Base-by-base conservation (phyloP, 1,284 basidiomycete genomes). In the Inonotus hispidus region DNA sequence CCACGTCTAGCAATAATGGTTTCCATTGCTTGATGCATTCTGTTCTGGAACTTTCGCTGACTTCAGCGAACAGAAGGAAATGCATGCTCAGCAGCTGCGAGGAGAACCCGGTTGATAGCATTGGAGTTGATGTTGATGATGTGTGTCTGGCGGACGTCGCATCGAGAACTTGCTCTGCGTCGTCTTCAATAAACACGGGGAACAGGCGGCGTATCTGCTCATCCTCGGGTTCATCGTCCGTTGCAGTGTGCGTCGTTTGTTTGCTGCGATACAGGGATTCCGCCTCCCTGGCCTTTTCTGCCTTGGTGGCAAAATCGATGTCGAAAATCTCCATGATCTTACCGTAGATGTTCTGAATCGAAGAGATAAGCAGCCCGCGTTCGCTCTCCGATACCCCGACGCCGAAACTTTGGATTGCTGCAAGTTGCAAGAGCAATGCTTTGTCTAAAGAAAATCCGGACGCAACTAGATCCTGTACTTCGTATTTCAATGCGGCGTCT, bases 191-290 rank as follows among this genome's bases (percentile, higher is more conserved):
- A 68, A 89, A 98, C 21, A 86, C 84, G 1, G 95, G 94, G 73
- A 98, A 98, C 52, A 97, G 72, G 2, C 81, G 74, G 25, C 84
- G 75, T 70, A 97, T 93, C 68, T 98, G 95, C 63, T 80, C 78
- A 71, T 91, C 91, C 68, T 96, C 91, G 39, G 81, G 69, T 66
- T 92, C 90, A 64, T 95, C 95, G 11, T 81, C 82, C 10, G 82
- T 73, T 27, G 81, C 79, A 29, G 82, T 78, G 55, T 91, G 75
- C 35, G 85, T 81, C 29, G 82, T 73, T 59, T 80, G 80, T 47
- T 83, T 86, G 59, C 81, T 79, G 43, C 89, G 88, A 78, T 98
- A 99, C 19, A 99, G 73, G 54, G 90, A 91, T 35, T 84, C 82
- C 0, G 85, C 81, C 38, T 85, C 85, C 43, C 83, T 81, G 41